Base-by-base conservation (phyloP, 2,329 filamentous ascomycete species). In the Sphaerulina vaccinii region DNA sequence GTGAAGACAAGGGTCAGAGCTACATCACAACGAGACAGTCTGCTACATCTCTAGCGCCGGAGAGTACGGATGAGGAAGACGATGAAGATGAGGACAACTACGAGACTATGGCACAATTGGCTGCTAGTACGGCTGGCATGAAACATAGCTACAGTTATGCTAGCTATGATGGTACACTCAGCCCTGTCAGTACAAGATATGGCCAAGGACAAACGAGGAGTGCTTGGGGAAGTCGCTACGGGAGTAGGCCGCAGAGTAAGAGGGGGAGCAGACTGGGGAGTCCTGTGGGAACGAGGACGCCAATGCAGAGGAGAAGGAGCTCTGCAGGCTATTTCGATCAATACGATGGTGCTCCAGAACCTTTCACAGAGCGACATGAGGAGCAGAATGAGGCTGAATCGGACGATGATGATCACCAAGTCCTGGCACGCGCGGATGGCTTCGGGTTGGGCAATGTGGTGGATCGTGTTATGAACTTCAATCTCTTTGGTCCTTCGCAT, bases 1-100 rank as follows among this genome's bases (percentile, higher is more conserved):
- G 80, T 32, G 81, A 84, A 59, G 76, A 76, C 51, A 84, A 84
- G 59, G 82, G 82, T n/a, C 81, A 84, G 62, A 77, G 76, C 49
- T 84, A 81, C 81, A 71, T 84, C 2, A 71, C 73, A 2, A 76
- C 81, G 45, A 72, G 79, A 21, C 47, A 52, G 37, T 48, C 51
- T 5, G 58, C 60, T 13, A 83, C 81, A 0, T 78, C 74, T 39
- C 69, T 83, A 2, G 73, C 75, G 7, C 11, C 10, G n/a, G 27
- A 32, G 8, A 32, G 11, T 8, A 45, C 57, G 6, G 56, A 63
- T 11, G 60, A 60, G 11, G 66, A 69, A 27, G 62, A 65, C 15
- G 71, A 74, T 13, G 59, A 62, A 3, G 63, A 63, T 9, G 65
- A 66, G 41, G 66, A 67, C 19, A 59, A 52, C 64, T 68, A 68